Evolutionary conservation across 129 eudicot genomes (phyloP).

Genomic region (Centrapalus pauciflorus): DNA sequence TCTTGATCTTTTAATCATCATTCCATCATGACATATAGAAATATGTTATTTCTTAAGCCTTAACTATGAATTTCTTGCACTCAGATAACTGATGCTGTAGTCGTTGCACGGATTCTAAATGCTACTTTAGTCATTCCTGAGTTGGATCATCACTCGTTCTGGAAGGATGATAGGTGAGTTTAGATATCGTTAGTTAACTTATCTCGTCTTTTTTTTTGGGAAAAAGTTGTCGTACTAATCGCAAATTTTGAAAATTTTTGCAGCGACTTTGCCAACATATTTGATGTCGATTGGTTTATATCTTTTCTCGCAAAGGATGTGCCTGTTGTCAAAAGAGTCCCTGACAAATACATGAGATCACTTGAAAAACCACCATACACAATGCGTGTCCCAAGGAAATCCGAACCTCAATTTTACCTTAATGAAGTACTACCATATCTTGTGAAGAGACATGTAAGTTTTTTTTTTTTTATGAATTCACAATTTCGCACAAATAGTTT

Average conservation of each 20-base stretch:
- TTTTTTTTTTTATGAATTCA: no score
- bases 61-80: neutral
- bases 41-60: neutral
- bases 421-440: slow-evolving; percentile 85
- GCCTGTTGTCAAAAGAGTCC: slow-evolving; percentile 72
- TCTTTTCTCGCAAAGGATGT: slow-evolving; percentile 82
- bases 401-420: slow-evolving; percentile 81
- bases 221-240: neutral
- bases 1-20: neutral
- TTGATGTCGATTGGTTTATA: slow-evolving; percentile 91
- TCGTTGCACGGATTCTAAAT: slow-evolving; percentile 87
- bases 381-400: slow-evolving; percentile 98
- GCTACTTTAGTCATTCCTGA: slow-evolving; percentile 95
- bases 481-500: no score
- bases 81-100: slow-evolving; percentile 97
- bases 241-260: slow-evolving; percentile 26
- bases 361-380: slow-evolving; percentile 95
- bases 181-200: neutral
- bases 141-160: slow-evolving; percentile 89
- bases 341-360: slow-evolving; percentile 86
- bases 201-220: neutral
- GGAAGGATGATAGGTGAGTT: slow-evolving; percentile 90
- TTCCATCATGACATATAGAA: neutral
- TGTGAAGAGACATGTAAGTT: slow-evolving; percentile 81
- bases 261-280: slow-evolving; percentile 85